Percentiles rank a stretch among this genome's conserved stretches.
Evolutionary conservation across 495 filamentous ascomycete genomes (phyloP).

Genomic region (Penicillium angulare): DNA sequence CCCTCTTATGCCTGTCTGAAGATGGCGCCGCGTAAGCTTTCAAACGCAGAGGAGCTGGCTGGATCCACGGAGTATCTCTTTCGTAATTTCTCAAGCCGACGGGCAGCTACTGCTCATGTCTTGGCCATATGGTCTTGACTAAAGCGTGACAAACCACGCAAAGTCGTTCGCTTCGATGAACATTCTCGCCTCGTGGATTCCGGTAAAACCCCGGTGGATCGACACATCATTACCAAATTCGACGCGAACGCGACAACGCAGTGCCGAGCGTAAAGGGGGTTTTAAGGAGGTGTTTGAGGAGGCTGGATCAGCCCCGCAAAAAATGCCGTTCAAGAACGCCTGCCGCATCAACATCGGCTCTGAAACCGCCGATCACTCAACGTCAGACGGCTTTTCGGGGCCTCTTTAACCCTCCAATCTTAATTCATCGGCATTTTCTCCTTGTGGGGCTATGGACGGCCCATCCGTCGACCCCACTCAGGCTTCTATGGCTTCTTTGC

Average conservation of each 20-base stretch:
- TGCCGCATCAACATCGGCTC: neutral
- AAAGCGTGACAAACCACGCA: too few species aligned
- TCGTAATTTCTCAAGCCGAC: too few species aligned
- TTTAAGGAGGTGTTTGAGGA: too few species aligned
- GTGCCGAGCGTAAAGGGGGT: too few species aligned
- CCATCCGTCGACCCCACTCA: neutral
- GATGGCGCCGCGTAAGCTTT: too few species aligned
- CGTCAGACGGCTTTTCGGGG: constrained; percentile 4
- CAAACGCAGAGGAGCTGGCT: too few species aligned
- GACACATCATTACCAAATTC: neutral
- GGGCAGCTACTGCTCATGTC: too few species aligned
- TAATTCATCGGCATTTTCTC: neutral
- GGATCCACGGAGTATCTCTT: too few species aligned
- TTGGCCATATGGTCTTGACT: too few species aligned
- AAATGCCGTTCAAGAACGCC: too few species aligned
- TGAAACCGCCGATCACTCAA: constrained; percentile 15
- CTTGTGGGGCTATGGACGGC: neutral
- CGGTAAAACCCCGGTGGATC: neutral
- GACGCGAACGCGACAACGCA: too few species aligned
- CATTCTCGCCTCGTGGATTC: neutral
- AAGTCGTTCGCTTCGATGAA: neutral
- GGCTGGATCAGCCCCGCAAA: neutral
- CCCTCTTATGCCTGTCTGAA: too few species aligned
- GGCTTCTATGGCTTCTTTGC: neutral
- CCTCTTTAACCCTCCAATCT: constrained; percentile 16